Evolutionary conservation across 352 stramenopile genomes (phyloP), one percentile per base, ranked within the genome.

Genomic region (Peronosclerospora sorghi): DNA sequence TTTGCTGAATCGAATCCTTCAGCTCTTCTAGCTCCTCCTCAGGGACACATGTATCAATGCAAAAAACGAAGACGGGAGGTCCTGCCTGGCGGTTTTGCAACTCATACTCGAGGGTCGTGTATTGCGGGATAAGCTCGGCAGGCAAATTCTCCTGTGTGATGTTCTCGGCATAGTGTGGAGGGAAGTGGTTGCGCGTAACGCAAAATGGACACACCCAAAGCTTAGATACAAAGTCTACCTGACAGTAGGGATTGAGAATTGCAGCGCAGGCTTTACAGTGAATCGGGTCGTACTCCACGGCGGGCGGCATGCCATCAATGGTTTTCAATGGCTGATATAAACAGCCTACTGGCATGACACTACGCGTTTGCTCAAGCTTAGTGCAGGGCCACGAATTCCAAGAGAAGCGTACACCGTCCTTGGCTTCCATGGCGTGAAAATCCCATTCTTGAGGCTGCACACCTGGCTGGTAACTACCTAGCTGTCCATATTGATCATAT

Each of bases 171-270:
- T 90, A 94, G 51, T 90, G 83, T 45, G 79, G 81, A 18, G 83
- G 97, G 63, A 99, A 99, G 50, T 98, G 95, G 83, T 99, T 99
- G 51, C 96, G 80, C 39, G 79, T 95, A 48, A 98, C 79, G 68
- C 97, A 99, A 66, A 99, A 99, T 14, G 96, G 95, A 64, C 97
- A 99, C 2, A 96, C 95, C 97, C 97, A 99, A 32, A 99, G 76
- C 71, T 99, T 99, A 43, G 85, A 97, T 13, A 96, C 76, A 59
- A 97, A 99, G 66, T 99, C 97, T 20, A 99, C 85, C 55, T 98
- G 94, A 60, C 93, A 98, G 69, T 96, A 99, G 9, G 96, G 95
- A 67, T 99, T 99, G 9, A 99, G 71, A 38, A 99, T 87, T 1
- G 95, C 95, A 26, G 86, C 69, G 48, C 96, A 99, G 30, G 89